Conservation (phyloP, 345 rosid species). For the Cardamine resedifolia region DNA sequence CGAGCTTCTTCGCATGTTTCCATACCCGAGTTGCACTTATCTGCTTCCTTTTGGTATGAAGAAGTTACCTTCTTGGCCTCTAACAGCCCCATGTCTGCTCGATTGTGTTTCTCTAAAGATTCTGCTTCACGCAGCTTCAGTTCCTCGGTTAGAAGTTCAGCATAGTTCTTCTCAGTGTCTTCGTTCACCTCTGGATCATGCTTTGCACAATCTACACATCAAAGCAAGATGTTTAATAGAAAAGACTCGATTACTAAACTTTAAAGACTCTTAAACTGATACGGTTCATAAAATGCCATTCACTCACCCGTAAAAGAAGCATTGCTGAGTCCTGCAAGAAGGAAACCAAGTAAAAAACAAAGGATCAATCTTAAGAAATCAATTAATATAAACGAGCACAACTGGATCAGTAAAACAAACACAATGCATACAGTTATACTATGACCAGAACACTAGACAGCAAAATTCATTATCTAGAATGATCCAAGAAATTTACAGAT, state of each 20-base stretch:
- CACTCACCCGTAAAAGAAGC: constrained; percentile 67
- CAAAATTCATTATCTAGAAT: neutral
- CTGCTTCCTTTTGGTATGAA: constrained; percentile 96
- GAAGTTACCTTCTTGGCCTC: constrained; percentile 97
- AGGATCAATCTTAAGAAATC: neutral
- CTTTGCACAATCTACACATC: constrained; percentile 66
- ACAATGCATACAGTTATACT: neutral
- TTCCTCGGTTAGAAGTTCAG: constrained; percentile 76
- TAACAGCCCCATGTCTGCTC: constrained; percentile 76
- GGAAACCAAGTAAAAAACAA: constrained; percentile 9
- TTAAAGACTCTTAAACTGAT: neutral
- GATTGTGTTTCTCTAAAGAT: constrained; percentile 71
- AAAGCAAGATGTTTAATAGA: neutral
- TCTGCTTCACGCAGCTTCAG: constrained; percentile 76
- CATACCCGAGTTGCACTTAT: constrained; percentile 97
- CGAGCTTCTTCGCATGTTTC: constrained; percentile 98
- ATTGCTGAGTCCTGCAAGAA: constrained; percentile 67
- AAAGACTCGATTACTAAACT: neutral
- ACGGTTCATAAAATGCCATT: neutral
- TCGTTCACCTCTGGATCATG: constrained; percentile 84
- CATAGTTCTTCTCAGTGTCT: constrained; percentile 81
- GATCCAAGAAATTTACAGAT: neutral
- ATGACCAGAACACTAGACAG: neutral
- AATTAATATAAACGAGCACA: neutral
- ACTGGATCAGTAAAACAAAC: neutral